Percentiles rank a stretch among this genome's conserved stretches.
phyloP scores from a whole-genome alignment of 805 yeast genomes.

The Maudiozyma saulgeensis region DNA sequence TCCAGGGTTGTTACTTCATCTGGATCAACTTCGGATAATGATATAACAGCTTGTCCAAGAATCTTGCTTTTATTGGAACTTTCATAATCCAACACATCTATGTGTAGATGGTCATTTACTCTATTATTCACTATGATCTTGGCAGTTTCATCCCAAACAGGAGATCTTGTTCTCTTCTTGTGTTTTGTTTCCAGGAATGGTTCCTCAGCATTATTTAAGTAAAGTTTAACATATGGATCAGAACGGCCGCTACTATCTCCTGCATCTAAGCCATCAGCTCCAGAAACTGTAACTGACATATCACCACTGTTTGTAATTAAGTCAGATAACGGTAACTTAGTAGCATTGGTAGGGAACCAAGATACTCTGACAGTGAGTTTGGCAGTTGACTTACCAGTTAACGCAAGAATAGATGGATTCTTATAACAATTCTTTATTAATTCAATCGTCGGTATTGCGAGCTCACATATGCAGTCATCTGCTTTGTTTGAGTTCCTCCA shows the following conservation, averaged over 20 bases:
- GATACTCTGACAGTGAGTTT: conserved; percentile 48
- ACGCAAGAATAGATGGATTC: conserved; percentile 42
- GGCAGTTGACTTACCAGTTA: conserved; percentile 42
- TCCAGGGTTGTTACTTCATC: conserved; percentile 40
- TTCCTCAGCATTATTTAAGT: conserved; percentile 48
- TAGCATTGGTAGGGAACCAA: conserved; percentile 61
- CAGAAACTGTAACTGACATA: conserved; percentile 45
- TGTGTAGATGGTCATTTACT: conserved; percentile 43
- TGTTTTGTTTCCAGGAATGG: conserved; percentile 61
- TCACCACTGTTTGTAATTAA: conserved; percentile 62
- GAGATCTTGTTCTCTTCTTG: conserved; percentile 73
- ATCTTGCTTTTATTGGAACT: conserved; percentile 74
- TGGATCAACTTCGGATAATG: conserved; percentile 52
- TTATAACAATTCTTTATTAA: conserved; percentile 51
- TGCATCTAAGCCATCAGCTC: conserved; percentile 57
- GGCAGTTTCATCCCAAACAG: conserved; percentile 68
- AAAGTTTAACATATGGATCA: conserved; percentile 72
- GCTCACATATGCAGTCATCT: conserved; percentile 47
- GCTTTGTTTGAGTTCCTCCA: conserved; percentile 42
- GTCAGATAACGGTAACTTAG: conserved; percentile 59
- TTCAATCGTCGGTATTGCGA: conserved; percentile 51
- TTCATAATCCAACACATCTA: conserved; percentile 77
- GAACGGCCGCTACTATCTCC: conserved; percentile 83
- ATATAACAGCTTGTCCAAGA: conserved; percentile 52
- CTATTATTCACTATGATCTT: conserved; percentile 48